Evolutionary conservation across 2,329 filamentous ascomycete genomes (phyloP).

Genomic region (Phialocephala subalpina): DNA sequence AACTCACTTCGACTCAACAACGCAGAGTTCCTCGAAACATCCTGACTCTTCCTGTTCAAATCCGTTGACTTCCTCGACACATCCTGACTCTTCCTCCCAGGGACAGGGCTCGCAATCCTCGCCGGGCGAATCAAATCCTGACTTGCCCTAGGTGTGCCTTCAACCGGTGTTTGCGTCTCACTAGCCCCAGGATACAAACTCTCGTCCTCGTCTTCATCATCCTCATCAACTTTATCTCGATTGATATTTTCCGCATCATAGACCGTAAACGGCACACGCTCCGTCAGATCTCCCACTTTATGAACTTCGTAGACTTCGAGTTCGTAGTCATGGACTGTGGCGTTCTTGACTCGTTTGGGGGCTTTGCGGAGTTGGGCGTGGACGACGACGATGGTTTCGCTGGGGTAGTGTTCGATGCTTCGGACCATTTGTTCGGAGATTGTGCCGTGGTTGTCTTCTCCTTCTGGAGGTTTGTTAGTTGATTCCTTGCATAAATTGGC

Average conservation of each 20-base stretch:
- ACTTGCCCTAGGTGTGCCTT: conserved; percentile 19
- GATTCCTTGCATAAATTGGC: not conserved
- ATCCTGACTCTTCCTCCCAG: conserved; percentile 14
- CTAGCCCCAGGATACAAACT: not conserved
- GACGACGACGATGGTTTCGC: conserved; percentile 81
- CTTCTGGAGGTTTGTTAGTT: conserved; percentile 26
- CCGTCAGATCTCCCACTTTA: conserved; percentile 66
- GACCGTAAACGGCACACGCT: conserved; percentile 72
- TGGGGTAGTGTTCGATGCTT: conserved; percentile 84
- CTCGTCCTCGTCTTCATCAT: conserved; percentile 55
- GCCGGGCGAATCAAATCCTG: conserved; percentile 23
- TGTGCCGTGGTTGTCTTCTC: conserved; percentile 51
- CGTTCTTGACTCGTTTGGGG: conserved; percentile 77
- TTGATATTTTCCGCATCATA: conserved; percentile 72
- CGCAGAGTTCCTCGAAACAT: conserved; percentile 16
- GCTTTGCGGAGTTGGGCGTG: conserved; percentile 77
- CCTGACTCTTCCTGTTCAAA: conserved; percentile 9
- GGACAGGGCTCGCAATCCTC: conserved; percentile 10
- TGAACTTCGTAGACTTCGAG: conserved; percentile 73
- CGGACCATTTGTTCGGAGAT: conserved; percentile 80
- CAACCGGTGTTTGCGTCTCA: not conserved
- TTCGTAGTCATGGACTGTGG: conserved; percentile 79
- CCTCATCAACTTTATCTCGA: conserved; percentile 60
- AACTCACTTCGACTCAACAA: conserved; percentile 32
- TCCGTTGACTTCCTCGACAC: not conserved